Percentiles rank a stretch among this genome's conserved stretches.
These are phyloP conservation scores for Atkinsonella texensis DNA, from an alignment of 2,329 filamentous ascomycete genomes.

Conservation along the genomic window DNA sequence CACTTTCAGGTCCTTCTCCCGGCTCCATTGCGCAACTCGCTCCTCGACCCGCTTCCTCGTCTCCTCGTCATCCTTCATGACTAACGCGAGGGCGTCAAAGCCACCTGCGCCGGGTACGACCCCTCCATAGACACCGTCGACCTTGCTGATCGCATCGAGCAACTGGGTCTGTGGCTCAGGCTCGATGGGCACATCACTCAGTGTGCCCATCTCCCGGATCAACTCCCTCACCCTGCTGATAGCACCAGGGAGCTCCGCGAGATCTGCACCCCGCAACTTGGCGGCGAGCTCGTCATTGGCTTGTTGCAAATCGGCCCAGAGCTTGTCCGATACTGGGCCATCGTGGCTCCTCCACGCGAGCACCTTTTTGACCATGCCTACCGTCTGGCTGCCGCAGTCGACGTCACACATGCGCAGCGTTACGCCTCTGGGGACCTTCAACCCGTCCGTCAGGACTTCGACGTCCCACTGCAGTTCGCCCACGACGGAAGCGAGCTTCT, in stretches of 20 bases:
- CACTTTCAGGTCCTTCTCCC: slow-evolving; percentile 47
- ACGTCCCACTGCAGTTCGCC: slow-evolving; percentile 66
- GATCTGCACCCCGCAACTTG: slow-evolving; percentile 42
- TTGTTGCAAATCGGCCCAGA: slow-evolving; percentile 67
- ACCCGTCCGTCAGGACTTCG: slow-evolving; percentile 56
- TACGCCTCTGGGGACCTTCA: slow-evolving; percentile 60
- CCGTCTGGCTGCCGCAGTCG: slow-evolving; percentile 84
- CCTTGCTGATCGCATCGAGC: slow-evolving; percentile 57
- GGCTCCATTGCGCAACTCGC: slow-evolving; percentile 55
- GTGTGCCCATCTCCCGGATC: slow-evolving; percentile 64
- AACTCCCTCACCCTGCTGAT: slow-evolving; percentile 43
- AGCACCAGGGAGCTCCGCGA: slow-evolving; percentile 31
- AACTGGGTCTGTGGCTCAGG: slow-evolving; percentile 74
- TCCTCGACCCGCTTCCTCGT: slow-evolving; percentile 48
- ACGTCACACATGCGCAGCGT: slow-evolving; percentile 90
- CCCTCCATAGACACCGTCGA: slow-evolving; percentile 77
- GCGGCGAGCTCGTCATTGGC: slow-evolving; percentile 60
- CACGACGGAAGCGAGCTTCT: slow-evolving; percentile 52
- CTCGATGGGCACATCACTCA: slow-evolving; percentile 76
- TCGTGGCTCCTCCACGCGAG: slow-evolving; percentile 66
- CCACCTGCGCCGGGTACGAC: slow-evolving; percentile 92
- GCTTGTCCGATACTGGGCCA: slow-evolving; percentile 45
- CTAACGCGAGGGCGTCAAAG: slow-evolving; percentile 75
- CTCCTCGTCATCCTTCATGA: slow-evolving; percentile 61
- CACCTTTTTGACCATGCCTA: slow-evolving; percentile 90